Percentiles rank a stretch among this genome's conserved stretches.
Conservation (phyloP, 2,329 filamentous ascomycete species). For the Clonostachys chloroleuca region DNA sequence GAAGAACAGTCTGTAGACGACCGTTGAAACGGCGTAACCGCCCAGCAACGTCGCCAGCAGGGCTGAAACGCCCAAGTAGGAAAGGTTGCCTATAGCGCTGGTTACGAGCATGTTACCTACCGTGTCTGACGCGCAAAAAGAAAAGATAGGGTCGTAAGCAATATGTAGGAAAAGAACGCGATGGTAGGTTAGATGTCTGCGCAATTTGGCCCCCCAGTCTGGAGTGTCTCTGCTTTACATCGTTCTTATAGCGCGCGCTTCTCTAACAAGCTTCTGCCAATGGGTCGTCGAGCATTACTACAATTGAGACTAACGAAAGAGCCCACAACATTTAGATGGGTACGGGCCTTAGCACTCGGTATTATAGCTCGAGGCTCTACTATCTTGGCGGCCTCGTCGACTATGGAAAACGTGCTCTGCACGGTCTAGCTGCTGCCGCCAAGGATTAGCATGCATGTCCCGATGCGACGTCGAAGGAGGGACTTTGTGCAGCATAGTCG, state of each 20-base stretch:
- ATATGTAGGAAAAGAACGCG: neutral
- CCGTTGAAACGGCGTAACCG: neutral
- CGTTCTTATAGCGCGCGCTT: neutral
- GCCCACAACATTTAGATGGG: too few relatives aligned
- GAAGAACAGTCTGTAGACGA: conserved; percentile 3
- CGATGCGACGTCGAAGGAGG: too few relatives aligned
- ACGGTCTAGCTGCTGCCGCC: too few relatives aligned
- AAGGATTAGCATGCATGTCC: too few relatives aligned
- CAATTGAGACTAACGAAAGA: too few relatives aligned
- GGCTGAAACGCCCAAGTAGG: neutral
- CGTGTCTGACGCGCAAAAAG: neutral
- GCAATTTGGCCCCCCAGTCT: neutral
- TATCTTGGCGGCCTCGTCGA: too few relatives aligned
- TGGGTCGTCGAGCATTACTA: too few relatives aligned
- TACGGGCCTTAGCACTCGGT: too few relatives aligned
- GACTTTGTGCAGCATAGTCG: too few relatives aligned
- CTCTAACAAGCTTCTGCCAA: too few relatives aligned
- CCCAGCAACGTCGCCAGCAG: neutral
- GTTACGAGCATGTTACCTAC: neutral
- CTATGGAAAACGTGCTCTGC: too few relatives aligned
- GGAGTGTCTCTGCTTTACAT: neutral
- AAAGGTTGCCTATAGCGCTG: neutral
- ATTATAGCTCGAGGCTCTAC: too few relatives aligned
- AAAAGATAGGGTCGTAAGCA: neutral
- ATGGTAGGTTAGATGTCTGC: neutral